phyloP scores from a whole-genome alignment of 2,329 filamentous ascomycete species.

The Zasmidium citrigriseum region DNA sequence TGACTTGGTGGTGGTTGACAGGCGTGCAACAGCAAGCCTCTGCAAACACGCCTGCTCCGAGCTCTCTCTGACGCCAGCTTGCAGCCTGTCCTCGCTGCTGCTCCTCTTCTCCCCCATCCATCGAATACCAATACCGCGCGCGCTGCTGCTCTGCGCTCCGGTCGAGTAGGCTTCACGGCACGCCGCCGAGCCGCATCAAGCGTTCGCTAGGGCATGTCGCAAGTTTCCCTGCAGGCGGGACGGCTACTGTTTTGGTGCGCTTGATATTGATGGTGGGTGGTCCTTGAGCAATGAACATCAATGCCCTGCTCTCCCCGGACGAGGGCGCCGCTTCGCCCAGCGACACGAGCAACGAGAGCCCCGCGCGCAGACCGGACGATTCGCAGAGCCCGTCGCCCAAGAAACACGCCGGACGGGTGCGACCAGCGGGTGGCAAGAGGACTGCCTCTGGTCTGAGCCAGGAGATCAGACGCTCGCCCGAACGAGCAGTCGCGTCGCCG shows the following conservation, averaged over 20 bases:
- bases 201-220: slow-evolving; percentile 14
- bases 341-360: slow-evolving; percentile 1
- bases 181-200: slow-evolving; percentile 3
- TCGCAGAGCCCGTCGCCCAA: slow-evolving; percentile 8
- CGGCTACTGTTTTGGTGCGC: slow-evolving; percentile 5
- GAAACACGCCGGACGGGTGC: slow-evolving; percentile 5
- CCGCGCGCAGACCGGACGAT: background rate
- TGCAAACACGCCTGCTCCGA: background rate
- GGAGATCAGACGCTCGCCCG: slow-evolving; percentile 35
- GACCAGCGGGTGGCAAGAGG: slow-evolving; percentile 30
- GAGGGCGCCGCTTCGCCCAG: slow-evolving; percentile 37
- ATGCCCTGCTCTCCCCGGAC: slow-evolving; percentile 50
- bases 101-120: background rate
- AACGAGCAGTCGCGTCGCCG: slow-evolving; percentile 32
- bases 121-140: background rate
- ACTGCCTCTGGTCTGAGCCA: slow-evolving; percentile 48
- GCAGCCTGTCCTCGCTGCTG: background rate
- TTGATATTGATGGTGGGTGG: background rate
- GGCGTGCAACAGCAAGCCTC: slow-evolving; percentile 6
- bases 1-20: too few species aligned
- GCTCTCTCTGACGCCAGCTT: slow-evolving; percentile 9
- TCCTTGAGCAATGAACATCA: slow-evolving; percentile 48
- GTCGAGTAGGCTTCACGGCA: slow-evolving; percentile 1
- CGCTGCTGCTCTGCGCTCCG: background rate
- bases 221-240: slow-evolving; percentile 17